These are phyloP conservation scores for Xylariaceae sp. DNA, from an alignment of 2,329 filamentous ascomycete genomes.

Conservation along the genomic window DNA sequence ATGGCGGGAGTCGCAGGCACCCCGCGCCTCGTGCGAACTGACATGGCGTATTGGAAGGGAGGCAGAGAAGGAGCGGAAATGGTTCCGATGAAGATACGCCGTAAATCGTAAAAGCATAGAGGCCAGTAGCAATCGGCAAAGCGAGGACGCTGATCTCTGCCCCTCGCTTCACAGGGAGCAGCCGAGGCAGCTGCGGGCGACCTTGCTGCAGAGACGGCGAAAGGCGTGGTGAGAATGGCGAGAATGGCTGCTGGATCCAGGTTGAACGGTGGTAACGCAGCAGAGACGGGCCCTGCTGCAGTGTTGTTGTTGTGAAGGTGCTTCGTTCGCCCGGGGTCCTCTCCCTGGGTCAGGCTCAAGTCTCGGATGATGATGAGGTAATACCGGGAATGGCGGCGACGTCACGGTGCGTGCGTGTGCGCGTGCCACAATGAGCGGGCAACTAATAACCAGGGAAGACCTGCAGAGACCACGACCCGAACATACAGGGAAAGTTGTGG, in stretches of 20 bases:
- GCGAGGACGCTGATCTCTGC: conserved; percentile 50
- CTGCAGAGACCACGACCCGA: too few relatives aligned
- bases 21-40: conserved; percentile 47
- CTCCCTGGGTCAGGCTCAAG: conserved; percentile 4
- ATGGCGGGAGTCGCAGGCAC: conserved; percentile 60
- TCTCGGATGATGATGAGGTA: conserved; percentile 16
- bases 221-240: conserved; percentile 34
- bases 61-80: conserved; percentile 57
- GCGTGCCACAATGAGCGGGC: not conserved
- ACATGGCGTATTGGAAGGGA: conserved; percentile 56
- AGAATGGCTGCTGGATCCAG: conserved; percentile 55
- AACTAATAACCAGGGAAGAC: too few relatives aligned
- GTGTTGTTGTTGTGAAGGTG: conserved; percentile 31
- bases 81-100: conserved; percentile 54
- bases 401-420: not conserved
- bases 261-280: conserved; percentile 50
- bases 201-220: conserved; percentile 4
- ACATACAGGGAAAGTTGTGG: too few relatives aligned
- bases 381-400: not conserved
- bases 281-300: conserved; percentile 59
- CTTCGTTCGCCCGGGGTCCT: not conserved
- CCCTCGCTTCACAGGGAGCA: conserved; percentile 40
- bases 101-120: conserved; percentile 45
- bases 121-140: conserved; percentile 42
- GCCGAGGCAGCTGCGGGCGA: conserved; percentile 2